Conservation (phyloP, 1,284 basidiomycete species). For the Rhodotorula sp. region DNA sequence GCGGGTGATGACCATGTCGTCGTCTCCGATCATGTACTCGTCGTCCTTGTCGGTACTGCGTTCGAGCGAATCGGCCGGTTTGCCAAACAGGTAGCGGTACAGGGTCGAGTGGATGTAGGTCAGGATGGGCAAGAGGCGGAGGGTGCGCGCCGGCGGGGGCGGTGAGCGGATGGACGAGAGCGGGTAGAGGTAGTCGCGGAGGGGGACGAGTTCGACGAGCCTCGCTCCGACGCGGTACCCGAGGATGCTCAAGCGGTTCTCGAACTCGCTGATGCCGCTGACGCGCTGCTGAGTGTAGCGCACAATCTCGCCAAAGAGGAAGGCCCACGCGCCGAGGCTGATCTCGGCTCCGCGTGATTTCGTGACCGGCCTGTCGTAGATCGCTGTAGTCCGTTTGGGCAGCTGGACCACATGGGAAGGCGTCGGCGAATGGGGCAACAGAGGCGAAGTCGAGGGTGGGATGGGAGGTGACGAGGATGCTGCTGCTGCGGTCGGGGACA, state of each 20-base stretch:
- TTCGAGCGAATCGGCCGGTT: constrained; percentile 89
- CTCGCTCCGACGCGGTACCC: constrained; percentile 85
- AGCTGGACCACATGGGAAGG: not conserved
- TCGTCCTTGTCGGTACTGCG: constrained; percentile 92
- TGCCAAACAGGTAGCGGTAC: constrained; percentile 90
- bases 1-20: constrained; percentile 86
- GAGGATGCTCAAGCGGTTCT: constrained; percentile 71
- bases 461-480: constrained; percentile 8
- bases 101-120: constrained; percentile 90
- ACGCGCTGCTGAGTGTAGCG: constrained; percentile 95
- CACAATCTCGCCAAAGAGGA: constrained; percentile 85
- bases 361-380: constrained; percentile 81
- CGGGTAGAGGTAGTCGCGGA: constrained; percentile 43
- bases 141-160: constrained; percentile 71
- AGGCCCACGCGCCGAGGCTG: constrained; percentile 74
- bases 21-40: constrained; percentile 99
- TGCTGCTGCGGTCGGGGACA: constrained; percentile 1
- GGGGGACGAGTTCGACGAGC: constrained; percentile 64
- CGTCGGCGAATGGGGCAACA: constrained; percentile 3
- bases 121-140: constrained; percentile 78
- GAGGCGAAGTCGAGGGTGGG: constrained; percentile 11
- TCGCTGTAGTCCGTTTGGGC: constrained; percentile 45
- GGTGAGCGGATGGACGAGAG: constrained; percentile 40
- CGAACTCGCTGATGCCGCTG: constrained; percentile 88
- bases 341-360: constrained; percentile 78